phyloP scores from a whole-genome alignment of 108 stramenopile species.

The Nitzschia sp. region DNA sequence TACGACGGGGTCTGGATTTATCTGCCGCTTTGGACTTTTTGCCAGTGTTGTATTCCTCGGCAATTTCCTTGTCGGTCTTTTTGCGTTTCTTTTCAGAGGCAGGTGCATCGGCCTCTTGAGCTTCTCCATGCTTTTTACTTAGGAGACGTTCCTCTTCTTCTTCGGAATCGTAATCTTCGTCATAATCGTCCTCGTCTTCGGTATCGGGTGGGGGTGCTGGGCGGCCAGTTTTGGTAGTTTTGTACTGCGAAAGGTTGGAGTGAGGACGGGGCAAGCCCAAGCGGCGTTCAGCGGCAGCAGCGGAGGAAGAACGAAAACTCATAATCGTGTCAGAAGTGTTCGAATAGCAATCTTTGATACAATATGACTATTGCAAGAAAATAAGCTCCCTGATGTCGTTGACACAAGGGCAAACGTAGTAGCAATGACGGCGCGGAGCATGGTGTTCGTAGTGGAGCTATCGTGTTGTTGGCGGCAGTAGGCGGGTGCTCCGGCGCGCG shows the following conservation, averaged over 20 bases:
- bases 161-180: slow-evolving; percentile 27
- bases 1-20: not conserved
- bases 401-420: too few relatives aligned
- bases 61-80: slow-evolving; percentile 35
- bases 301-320: not conserved
- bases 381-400: too few relatives aligned
- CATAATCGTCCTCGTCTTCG: slow-evolving; percentile 23
- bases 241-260: not conserved
- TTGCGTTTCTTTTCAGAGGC: slow-evolving; percentile 24
- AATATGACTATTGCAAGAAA: too few relatives aligned
- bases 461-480: too few relatives aligned
- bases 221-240: not conserved
- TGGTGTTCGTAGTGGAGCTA: too few relatives aligned
- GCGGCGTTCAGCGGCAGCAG: not conserved
- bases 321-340: too few relatives aligned
- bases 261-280: not conserved
- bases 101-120: slow-evolving; percentile 27
- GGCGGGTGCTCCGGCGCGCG: too few relatives aligned
- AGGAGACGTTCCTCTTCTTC: slow-evolving; percentile 70
- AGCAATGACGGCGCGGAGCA: too few relatives aligned
- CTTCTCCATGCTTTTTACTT: slow-evolving; percentile 61
- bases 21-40: slow-evolving; percentile 34
- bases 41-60: slow-evolving; percentile 45
- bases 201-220: not conserved
- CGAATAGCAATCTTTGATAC: too few relatives aligned